These are phyloP conservation scores for Cordyceps cateniannulata DNA, from an alignment of 2,329 filamentous ascomycete genomes.

Conservation along the genomic window DNA sequence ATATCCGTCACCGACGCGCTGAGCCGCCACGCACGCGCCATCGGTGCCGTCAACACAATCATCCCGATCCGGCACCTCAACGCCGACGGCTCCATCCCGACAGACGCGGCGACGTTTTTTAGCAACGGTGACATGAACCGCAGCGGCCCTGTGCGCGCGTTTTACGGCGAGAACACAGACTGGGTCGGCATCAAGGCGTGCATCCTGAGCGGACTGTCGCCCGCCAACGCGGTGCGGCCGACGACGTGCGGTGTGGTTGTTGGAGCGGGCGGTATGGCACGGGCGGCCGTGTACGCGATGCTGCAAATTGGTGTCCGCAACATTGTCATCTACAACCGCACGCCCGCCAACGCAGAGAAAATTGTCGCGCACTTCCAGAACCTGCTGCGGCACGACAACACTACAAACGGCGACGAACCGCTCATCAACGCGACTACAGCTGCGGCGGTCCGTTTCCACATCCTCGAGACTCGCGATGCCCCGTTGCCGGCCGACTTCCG, in stretches of 20 bases:
- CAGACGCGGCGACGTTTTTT: slow-evolving; percentile 45
- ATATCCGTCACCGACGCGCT: slow-evolving; percentile 62
- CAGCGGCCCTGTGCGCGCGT: slow-evolving; percentile 58
- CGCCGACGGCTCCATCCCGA: slow-evolving; percentile 50
- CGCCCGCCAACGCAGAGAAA: slow-evolving; percentile 56
- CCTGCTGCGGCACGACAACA: slow-evolving; percentile 38
- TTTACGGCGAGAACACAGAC: slow-evolving; percentile 76
- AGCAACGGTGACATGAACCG: slow-evolving; percentile 49
- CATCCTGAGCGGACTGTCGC: slow-evolving; percentile 64
- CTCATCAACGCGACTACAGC: slow-evolving; percentile 35
- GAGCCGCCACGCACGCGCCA: slow-evolving; percentile 65
- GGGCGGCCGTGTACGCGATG: slow-evolving; percentile 72
- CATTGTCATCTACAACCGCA: slow-evolving; percentile 70
- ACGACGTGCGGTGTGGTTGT: slow-evolving; percentile 52
- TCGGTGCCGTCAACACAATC: slow-evolving; percentile 70
- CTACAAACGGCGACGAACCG: slow-evolving; percentile 32
- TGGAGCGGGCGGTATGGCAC: slow-evolving; percentile 68
- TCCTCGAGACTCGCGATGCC: slow-evolving; percentile 52
- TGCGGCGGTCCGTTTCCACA: slow-evolving; percentile 41
- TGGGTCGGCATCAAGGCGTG: slow-evolving; percentile 75
- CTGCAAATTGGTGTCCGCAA: slow-evolving; percentile 70
- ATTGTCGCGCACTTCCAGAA: slow-evolving; percentile 65
- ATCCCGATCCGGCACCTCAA: slow-evolving; percentile 60
- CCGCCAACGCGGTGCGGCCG: slow-evolving; percentile 58
- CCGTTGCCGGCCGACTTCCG: slow-evolving; percentile 59